Conservation (phyloP, 805 yeast species). For the Myxozyma vanderwaltii region DNA sequence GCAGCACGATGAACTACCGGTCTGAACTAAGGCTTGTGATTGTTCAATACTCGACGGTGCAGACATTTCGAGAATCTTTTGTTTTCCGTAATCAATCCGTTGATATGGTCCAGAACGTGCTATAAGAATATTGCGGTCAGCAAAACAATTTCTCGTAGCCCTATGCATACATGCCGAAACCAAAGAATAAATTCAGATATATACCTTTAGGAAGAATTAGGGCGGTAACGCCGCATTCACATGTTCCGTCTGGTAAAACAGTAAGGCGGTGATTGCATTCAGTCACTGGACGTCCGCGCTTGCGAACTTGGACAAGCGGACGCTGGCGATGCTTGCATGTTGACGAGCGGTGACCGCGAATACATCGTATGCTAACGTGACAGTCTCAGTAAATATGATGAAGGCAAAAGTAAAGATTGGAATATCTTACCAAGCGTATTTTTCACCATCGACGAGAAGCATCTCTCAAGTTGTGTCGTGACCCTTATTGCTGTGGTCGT, state of each 20-base stretch:
- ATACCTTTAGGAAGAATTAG: conserved; percentile 42
- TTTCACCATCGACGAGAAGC: conserved; percentile 77
- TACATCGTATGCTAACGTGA: conserved; percentile 59
- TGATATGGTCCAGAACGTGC: conserved; percentile 1
- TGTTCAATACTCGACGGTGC: background rate
- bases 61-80: conserved; percentile 6
- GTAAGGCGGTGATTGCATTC: conserved; percentile 62
- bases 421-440: conserved; percentile 65
- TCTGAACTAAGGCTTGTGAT: background rate
- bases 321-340: conserved; percentile 80
- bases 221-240: conserved; percentile 50
- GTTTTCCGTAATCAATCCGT: conserved; percentile 6
- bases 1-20: background rate
- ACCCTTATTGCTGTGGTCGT: background rate
- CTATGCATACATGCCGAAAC: background rate
- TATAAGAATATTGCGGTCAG: background rate
- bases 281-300: conserved; percentile 83
- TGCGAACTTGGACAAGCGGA: conserved; percentile 80
- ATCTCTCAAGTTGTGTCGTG: conserved; percentile 43
- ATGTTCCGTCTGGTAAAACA: conserved; percentile 61
- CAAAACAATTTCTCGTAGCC: background rate
- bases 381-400: background rate
- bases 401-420: conserved; percentile 39
- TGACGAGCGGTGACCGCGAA: conserved; percentile 89
- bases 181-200: background rate